Conservation (phyloP, 352 stramenopile species). For the Globisporangium polare region DNA sequence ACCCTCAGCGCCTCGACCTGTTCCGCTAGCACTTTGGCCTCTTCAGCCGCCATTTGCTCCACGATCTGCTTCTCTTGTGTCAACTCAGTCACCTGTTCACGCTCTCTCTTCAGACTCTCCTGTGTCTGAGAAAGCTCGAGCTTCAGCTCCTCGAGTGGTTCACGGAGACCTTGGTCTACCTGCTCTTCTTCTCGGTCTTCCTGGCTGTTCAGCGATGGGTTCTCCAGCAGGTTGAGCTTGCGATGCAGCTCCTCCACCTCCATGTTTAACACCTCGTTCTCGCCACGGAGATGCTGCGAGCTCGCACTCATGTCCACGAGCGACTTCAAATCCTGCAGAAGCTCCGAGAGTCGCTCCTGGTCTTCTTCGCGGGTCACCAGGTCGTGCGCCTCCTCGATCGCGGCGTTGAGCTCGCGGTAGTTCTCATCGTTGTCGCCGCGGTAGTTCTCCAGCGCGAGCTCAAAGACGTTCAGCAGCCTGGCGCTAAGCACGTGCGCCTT, state of each 20-base stretch:
- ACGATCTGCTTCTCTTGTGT: slow-evolving; percentile 16
- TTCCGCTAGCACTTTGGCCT: slow-evolving; percentile 21
- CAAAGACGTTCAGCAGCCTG: slow-evolving; percentile 32
- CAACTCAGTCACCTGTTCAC: slow-evolving; percentile 16
- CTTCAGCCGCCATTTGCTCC: slow-evolving; percentile 22
- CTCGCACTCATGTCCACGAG: slow-evolving; percentile 23
- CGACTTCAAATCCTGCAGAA: slow-evolving; percentile 29
- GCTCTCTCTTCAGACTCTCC: neutral
- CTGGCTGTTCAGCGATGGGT: slow-evolving; percentile 9
- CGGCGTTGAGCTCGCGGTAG: slow-evolving; percentile 15
- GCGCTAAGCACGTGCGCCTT: slow-evolving; percentile 16
- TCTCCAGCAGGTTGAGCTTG: slow-evolving; percentile 13
- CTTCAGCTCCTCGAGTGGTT: neutral
- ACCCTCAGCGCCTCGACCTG: slow-evolving; percentile 25
- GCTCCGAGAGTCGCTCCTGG: slow-evolving; percentile 18
- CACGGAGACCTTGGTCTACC: neutral
- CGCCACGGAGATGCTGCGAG: slow-evolving; percentile 23
- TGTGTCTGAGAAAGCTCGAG: slow-evolving; percentile 7
- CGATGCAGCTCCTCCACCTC: slow-evolving; percentile 33
- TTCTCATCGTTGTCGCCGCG: slow-evolving; percentile 18
- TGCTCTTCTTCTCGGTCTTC: slow-evolving; percentile 1
- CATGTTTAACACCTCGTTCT: slow-evolving; percentile 40
- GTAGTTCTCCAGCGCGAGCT: slow-evolving; percentile 26
- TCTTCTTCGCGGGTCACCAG: slow-evolving; percentile 19
- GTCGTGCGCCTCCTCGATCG: slow-evolving; percentile 24